Conservation (phyloP, 2,329 filamentous ascomycete species). For the Sporothrix pseudoabietina region DNA sequence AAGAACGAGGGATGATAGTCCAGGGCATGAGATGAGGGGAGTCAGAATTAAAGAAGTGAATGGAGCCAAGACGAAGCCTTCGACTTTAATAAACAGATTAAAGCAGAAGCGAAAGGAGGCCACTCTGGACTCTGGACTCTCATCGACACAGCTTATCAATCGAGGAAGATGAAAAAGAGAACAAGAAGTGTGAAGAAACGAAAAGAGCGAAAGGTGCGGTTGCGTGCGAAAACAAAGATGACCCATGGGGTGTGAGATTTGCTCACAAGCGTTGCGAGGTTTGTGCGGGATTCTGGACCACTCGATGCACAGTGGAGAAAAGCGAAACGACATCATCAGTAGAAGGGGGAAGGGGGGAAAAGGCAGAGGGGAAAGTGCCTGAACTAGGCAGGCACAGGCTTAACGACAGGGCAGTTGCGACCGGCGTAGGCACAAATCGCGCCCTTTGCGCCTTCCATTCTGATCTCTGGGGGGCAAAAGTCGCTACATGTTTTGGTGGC, state of each 20-base stretch:
- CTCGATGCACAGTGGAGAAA: constrained; percentile 18
- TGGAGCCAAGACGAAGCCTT: not conserved
- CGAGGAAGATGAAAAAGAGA: not conserved
- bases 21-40: not conserved
- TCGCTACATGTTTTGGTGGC: not conserved
- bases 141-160: not conserved
- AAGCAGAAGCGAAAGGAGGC: not conserved
- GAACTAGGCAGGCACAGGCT: not conserved
- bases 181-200: not conserved
- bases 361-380: not conserved
- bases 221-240: constrained; percentile 6
- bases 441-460: not conserved
- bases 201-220: not conserved
- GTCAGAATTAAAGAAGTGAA: not conserved
- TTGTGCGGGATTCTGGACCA: constrained; percentile 33
- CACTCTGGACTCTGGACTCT: not conserved
- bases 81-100: constrained; percentile 14
- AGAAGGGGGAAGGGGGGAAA: not conserved
- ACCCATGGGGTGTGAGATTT: not conserved
- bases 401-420: not conserved
- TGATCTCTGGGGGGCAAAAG: not conserved
- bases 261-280: constrained; percentile 29
- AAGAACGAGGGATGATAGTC: not conserved
- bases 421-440: constrained; percentile 14
- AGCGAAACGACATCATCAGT: constrained; percentile 3